Base-by-base conservation (phyloP, 2,329 filamentous ascomycete genomes). In the Venturia oleaginea region DNA sequence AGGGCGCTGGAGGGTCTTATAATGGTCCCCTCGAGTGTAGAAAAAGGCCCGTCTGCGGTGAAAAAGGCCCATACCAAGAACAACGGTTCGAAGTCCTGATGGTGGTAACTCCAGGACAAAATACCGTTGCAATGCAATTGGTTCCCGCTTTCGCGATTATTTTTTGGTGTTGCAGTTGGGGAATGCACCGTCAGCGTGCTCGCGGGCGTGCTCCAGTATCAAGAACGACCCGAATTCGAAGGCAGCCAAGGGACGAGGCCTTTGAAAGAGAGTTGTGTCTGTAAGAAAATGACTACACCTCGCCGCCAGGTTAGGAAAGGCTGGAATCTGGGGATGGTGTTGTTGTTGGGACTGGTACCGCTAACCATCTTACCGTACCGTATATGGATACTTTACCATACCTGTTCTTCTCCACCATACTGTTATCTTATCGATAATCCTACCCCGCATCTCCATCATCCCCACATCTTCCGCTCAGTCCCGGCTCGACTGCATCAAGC, bases 1-100 rank as follows among this genome's bases (percentile, higher is more conserved):
- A 34, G 30, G 51, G 51, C 11, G 51, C 51, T 57, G 51, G 30
- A 57, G 8, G 30, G 15, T 57, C 51, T 57, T 57, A 57, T 57
- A 57, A 32, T 8, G 27, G n/a, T 48, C 43, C n/a, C 43, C 7
- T 22, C 2, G 51, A 32, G 3, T 8, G 51, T 32, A 17, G 15
- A 17, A 57, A 34, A 57, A 57, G 51, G 51, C 30, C 51, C 51
- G 27, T 57, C 51, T 57, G 51, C 51, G 51, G 51, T 57, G 30
- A 10, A 40, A 40, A 40, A 40, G 38, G 38, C 38, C 38, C 38
- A 57, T 57, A 57, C 51, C 51, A 57, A 57, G 51, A 57, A 57
- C 51, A 57, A 57, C 51, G 51, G 51, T 57, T 57, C 51, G 51
- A 57, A 57, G 27, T 57, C 51, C 51, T 57, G 51, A 19, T 6